Evolutionary conservation across 306 rosid species (phyloP), one percentile per base, ranked within the genome.

Genomic region (Malus orientalis): DNA sequence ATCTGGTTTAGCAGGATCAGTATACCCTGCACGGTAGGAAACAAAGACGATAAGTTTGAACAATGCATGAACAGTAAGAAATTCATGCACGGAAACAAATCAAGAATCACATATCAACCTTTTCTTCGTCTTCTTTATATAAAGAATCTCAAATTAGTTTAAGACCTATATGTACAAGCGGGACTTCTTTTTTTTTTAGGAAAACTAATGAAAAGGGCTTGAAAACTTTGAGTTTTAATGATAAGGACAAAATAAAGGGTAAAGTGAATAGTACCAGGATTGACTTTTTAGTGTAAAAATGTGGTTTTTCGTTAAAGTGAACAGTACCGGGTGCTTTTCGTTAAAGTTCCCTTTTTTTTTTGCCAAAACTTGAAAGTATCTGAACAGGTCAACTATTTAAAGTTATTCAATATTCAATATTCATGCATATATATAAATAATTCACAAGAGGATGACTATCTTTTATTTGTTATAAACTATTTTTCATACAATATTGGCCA

Each of bases 1-100:
- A 81, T 92, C 97, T 22, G 93, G 91, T 84, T 96, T 96, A 71
- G 97, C 97, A 81, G 99, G 99, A 89, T 96, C 99, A 5, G 92
- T 88, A 86, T 96, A 96, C 74, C 96, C 98, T 93, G 89, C 76
- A 78, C 18, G 1, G 19, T 42, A 38, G 66, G 22, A 74, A 75
- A 79, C 57, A 45, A 65, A 63, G 27, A 66, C 67, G 20, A 60
- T 82, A 81, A 38, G 61, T 71, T 27, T n/a, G 22, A 36, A 16
- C 32, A n/a, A 74, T 58, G 67, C 69, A 77, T n/a, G 30, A 71
- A 33, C 45, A 68, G 30, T 55, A 16, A 58, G 51, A 45, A 10
- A 79, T 71, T n/a, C 81, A 74, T 61, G 72, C 32, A 25, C 57
- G n/a, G 25, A 33, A 40, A 49, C 10, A 78, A 42, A 22, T 69